These are phyloP conservation scores for Arthroderma sp. DNA, from an alignment of 2,329 filamentous ascomycete species.

Conservation along the genomic window DNA sequence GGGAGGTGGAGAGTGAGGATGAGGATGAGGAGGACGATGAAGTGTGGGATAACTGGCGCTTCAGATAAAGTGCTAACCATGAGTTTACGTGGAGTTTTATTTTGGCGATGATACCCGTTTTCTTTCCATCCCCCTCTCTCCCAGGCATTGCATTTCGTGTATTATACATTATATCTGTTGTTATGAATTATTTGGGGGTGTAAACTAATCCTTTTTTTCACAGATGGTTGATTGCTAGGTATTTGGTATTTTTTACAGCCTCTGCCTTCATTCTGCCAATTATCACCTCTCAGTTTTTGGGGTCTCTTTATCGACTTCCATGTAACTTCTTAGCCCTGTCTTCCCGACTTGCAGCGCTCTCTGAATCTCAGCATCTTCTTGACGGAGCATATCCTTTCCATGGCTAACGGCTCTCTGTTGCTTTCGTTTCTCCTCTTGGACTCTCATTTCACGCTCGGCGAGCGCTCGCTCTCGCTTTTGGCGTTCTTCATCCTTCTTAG, in stretches of 20 bases:
- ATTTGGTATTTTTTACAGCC: too few species aligned
- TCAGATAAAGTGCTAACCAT: conserved; percentile 11
- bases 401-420: conserved; percentile 27
- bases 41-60: conserved; percentile 34
- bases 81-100: too few species aligned
- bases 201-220: too few species aligned
- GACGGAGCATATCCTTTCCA: conserved; percentile 29
- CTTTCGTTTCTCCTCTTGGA: conserved; percentile 31
- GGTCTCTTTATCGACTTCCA: not conserved
- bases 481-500: conserved; percentile 27
- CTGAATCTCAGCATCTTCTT: conserved; percentile 32
- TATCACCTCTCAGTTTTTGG: not conserved
- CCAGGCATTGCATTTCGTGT: too few species aligned
- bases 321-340: conserved; percentile 26
- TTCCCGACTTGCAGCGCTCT: conserved; percentile 32
- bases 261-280: too few species aligned
- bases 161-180: too few species aligned
- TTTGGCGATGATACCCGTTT: too few species aligned
- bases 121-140: too few species aligned
- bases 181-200: too few species aligned
- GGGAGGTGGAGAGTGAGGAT: conserved; percentile 18
- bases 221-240: too few species aligned
- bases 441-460: conserved; percentile 29
- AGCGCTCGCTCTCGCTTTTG: conserved; percentile 33
- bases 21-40: conserved; percentile 34